These are phyloP conservation scores for Melanogaster broomeanus DNA, from an alignment of 768 basidiomycete genomes.

Conservation along the genomic window DNA sequence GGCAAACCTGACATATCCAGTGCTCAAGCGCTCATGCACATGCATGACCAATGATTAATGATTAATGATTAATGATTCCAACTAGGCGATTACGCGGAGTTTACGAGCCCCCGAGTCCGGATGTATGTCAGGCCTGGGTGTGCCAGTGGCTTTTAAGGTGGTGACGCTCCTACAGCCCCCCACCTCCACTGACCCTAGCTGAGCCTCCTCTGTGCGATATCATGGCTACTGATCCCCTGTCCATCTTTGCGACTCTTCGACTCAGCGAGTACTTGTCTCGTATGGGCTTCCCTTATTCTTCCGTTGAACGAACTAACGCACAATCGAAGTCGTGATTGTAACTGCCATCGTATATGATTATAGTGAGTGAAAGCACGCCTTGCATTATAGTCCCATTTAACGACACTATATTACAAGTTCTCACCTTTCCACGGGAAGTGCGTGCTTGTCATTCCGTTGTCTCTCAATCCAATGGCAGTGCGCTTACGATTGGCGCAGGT, in stretches of 20 bases:
- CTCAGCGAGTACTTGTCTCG: neutral
- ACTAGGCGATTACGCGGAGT: too few relatives aligned
- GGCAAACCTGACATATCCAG: too few relatives aligned
- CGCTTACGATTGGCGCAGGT: neutral
- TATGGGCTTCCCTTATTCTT: neutral
- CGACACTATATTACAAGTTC: neutral
- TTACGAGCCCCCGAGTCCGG: too few relatives aligned
- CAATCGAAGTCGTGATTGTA: slow-evolving; percentile 3
- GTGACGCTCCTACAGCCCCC: too few relatives aligned
- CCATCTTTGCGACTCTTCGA: neutral
- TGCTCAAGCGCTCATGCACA: too few relatives aligned
- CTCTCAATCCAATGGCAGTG: neutral
- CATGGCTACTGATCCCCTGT: slow-evolving; percentile 1
- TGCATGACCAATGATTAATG: too few relatives aligned
- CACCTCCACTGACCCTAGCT: too few relatives aligned
- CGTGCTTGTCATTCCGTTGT: neutral
- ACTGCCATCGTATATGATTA: slow-evolving; percentile 16
- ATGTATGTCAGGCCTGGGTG: too few relatives aligned
- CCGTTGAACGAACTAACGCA: neutral
- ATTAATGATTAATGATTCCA: too few relatives aligned
- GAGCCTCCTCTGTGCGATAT: too few relatives aligned
- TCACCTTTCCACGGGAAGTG: slow-evolving; percentile 16
- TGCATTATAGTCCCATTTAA: neutral
- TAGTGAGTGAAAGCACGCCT: slow-evolving; percentile 1
- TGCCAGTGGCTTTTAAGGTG: too few relatives aligned